Conservation (phyloP, 2,329 filamentous ascomycete genomes). For the Arthrobotrys iridis region DNA sequence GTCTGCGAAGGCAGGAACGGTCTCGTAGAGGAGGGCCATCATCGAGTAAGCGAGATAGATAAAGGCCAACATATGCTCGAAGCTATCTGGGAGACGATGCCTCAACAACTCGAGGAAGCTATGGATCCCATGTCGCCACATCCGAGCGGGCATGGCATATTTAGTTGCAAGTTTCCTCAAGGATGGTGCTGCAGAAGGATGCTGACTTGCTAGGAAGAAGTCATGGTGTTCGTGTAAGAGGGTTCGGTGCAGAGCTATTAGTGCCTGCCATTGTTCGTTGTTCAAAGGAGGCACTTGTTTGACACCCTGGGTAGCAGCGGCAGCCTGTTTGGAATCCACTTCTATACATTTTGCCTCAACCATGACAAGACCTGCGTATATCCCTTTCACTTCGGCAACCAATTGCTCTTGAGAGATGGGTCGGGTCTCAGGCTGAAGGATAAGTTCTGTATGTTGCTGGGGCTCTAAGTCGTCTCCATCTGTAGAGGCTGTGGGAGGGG, state of each 20-base stretch:
- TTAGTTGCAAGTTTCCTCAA: slow-evolving; percentile 77
- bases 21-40: slow-evolving; percentile 87
- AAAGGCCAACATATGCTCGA: slow-evolving; percentile 91
- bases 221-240: slow-evolving; percentile 84
- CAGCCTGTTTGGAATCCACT: slow-evolving; percentile 73
- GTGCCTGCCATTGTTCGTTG: slow-evolving; percentile 81
- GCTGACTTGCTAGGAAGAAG: slow-evolving; percentile 86
- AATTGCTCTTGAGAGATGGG: slow-evolving; percentile 81
- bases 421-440: slow-evolving; percentile 71
- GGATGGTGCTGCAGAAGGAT: slow-evolving; percentile 77
- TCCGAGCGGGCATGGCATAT: slow-evolving; percentile 88
- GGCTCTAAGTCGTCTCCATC: slow-evolving; percentile 32
- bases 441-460: slow-evolving; percentile 61
- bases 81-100: slow-evolving; percentile 76
- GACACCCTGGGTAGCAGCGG: slow-evolving; percentile 61
- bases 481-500: not conserved
- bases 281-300: slow-evolving; percentile 62
- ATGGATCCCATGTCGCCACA: slow-evolving; percentile 95
- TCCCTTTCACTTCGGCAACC: slow-evolving; percentile 81
- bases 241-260: slow-evolving; percentile 83
- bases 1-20: slow-evolving; percentile 80
- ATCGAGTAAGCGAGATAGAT: slow-evolving; percentile 90
- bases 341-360: slow-evolving; percentile 89
- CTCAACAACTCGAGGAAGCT: slow-evolving; percentile 81
- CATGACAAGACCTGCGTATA: slow-evolving; percentile 84